phyloP scores from a whole-genome alignment of 768 basidiomycete species.

The Leucosporidium yakuticum region DNA sequence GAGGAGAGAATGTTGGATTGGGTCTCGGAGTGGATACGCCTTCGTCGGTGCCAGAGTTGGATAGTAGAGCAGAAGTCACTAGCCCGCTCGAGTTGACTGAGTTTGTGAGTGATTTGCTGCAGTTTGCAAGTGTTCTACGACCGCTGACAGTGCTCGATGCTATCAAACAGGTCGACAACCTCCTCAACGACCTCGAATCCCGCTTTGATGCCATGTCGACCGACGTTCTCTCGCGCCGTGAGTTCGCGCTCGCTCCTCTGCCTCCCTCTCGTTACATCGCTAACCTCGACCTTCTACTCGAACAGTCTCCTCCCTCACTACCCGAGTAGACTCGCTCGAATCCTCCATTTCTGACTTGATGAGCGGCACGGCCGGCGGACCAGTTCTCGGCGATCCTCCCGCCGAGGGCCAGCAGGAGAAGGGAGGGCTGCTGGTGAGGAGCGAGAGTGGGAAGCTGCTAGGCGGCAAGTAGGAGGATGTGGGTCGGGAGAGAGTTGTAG shows the following conservation, averaged over 20 bases:
- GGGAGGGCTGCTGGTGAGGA: constrained; percentile 29
- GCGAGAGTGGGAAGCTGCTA: constrained; percentile 53
- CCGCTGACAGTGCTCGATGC: too few relatives aligned
- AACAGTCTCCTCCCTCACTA: constrained; percentile 16
- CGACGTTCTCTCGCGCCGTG: constrained; percentile 28
- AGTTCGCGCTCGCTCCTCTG: neutral
- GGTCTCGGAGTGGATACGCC: too few relatives aligned
- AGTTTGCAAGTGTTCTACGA: neutral
- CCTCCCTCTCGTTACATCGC: neutral
- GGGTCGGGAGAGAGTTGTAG: too few relatives aligned
- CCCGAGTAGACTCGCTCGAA: constrained; percentile 30
- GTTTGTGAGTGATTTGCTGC: constrained; percentile 12
- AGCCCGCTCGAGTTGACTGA: constrained; percentile 28
- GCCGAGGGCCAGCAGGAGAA: constrained; percentile 8
- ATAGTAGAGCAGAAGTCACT: constrained; percentile 6
- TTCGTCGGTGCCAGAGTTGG: too few relatives aligned
- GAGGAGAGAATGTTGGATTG: too few relatives aligned
- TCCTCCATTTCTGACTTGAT: constrained; percentile 22
- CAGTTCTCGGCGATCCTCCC: neutral
- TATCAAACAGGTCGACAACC: constrained; percentile 20
- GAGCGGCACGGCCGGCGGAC: constrained; percentile 11
- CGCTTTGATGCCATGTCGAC: constrained; percentile 27
- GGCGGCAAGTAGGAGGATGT: neutral
- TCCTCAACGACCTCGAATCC: constrained; percentile 29
- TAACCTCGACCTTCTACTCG: neutral